Evolutionary conservation across 176 grass and related monocot species (phyloP), one percentile per base, ranked within the genome.

Genomic region (Triticum urartu): DNA sequence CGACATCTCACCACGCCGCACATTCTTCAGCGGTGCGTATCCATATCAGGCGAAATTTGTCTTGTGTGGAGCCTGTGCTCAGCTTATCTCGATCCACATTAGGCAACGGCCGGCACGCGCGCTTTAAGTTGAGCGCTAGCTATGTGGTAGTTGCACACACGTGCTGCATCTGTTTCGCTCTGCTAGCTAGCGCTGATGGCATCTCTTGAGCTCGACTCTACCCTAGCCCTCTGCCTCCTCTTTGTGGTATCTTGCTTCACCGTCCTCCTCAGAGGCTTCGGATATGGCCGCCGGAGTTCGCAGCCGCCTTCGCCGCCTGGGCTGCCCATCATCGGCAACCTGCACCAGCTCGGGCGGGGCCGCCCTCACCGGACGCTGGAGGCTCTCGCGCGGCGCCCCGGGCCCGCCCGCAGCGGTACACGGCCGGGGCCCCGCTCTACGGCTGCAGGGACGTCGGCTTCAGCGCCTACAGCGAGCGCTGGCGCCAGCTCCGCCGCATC

Each of bases 401-500:
- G 80, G 32, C 79, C 78, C 88, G 88, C 1, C 85, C 91, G 11
- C 73, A 32, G 70, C 79, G 5, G 32, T 65, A 11, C 75, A 81
- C 64, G 18, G 32, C 81, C 0, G 45, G 84, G 1, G 84, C 47
- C 34, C 9, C 88, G 12, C 15, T 88, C 1, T 93, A 93, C 77
- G 75, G 50, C 39, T 80, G 82, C 42, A 39, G 64, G 39, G 81
- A 93, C 18, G 12, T 95, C 21, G 40, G 24, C 6, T 88, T 87
- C 74, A 73, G 82, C 6, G 80, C 86, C 52, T 95, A 91, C 67
- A 77, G 86, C 0, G 91, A 95, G 75, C 81, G 86, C 9, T 95
- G 88, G 91, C 75, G 77, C 52, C 80, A 90, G 12, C 62, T 81
- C 15, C 79, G 84, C 9, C 79, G 64, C 6, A 67, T 67, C 28